Conservation (phyloP, 257 asterid genomes). For the Ehretia macrophylla region DNA sequence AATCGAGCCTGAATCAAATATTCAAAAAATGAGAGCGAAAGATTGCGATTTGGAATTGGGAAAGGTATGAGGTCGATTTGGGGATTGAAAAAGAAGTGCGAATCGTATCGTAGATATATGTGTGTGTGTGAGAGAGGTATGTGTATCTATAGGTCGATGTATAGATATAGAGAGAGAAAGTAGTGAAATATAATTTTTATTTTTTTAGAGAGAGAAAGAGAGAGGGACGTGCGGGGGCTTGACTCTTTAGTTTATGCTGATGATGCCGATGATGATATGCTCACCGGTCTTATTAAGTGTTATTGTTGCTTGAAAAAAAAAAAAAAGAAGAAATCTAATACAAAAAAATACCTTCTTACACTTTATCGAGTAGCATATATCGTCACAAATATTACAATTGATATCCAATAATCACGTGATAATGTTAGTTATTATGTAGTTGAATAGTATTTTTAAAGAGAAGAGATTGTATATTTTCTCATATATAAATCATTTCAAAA, state of each 20-base stretch:
- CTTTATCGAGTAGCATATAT: too few relatives aligned
- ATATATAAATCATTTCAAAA: too few relatives aligned
- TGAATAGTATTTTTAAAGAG: too few relatives aligned
- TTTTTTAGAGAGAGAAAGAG: neutral
- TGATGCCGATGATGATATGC: slow-evolving; percentile 18
- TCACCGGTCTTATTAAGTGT: neutral
- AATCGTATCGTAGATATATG: neutral
- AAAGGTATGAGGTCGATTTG: neutral
- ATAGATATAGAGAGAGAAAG: slow-evolving; percentile 1
- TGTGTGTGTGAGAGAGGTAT: neutral
- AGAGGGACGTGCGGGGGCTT: slow-evolving; percentile 10
- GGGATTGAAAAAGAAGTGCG: neutral
- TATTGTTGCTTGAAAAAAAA: too few relatives aligned
- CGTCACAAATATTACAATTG: too few relatives aligned
- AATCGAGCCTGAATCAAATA: neutral
- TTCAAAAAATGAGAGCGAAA: neutral
- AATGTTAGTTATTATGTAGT: too few relatives aligned
- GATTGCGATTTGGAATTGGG: neutral
- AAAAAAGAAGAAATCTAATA: too few relatives aligned
- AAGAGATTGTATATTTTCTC: too few relatives aligned
- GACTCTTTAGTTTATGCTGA: slow-evolving; percentile 16
- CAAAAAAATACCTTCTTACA: too few relatives aligned
- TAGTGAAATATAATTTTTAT: neutral
- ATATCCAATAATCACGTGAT: too few relatives aligned
- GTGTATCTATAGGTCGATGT: neutral